Percentiles rank a stretch among this genome's conserved stretches.
Evolutionary conservation across 2,329 filamentous ascomycete species (phyloP).

Genomic region (Blastomyces gilchristii): DNA sequence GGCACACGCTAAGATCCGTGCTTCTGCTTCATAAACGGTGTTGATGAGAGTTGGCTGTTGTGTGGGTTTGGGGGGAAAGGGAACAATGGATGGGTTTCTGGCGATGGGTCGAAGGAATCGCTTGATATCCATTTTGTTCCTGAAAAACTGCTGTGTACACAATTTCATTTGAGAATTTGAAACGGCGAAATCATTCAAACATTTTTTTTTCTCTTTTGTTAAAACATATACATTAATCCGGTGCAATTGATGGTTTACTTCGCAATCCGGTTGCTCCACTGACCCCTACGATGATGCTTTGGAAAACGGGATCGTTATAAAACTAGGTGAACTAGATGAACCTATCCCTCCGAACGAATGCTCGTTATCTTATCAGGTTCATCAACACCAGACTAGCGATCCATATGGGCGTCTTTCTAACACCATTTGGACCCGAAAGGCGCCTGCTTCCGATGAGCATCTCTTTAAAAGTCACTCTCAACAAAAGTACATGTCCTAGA

Average conservation of each 20-base stretch:
- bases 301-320: background rate
- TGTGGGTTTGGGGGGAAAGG: constrained; percentile 29
- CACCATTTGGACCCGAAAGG: background rate
- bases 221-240: background rate
- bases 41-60: constrained; percentile 26
- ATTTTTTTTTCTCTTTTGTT: background rate
- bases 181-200: constrained; percentile 13
- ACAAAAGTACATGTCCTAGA: background rate
- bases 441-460: background rate
- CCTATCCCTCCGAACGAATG: background rate
- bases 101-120: constrained; percentile 9
- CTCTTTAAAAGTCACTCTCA: background rate
- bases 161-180: constrained; percentile 15
- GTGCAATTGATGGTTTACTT: background rate
- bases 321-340: background rate
- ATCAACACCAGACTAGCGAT: background rate
- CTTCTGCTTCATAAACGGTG: constrained; percentile 53
- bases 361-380: background rate
- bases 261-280: background rate
- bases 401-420: background rate
- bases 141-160: constrained; percentile 17
- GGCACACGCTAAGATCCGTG: constrained; percentile 86
- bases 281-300: background rate
- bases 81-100: constrained; percentile 11
- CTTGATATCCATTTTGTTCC: constrained; percentile 10